A percentile compares a stretch with the other conserved stretches of the same genome.
These are phyloP conservation scores for Spergularia bocconei DNA, from an alignment of 148 eudicot genomes.

Conservation along the genomic window DNA sequence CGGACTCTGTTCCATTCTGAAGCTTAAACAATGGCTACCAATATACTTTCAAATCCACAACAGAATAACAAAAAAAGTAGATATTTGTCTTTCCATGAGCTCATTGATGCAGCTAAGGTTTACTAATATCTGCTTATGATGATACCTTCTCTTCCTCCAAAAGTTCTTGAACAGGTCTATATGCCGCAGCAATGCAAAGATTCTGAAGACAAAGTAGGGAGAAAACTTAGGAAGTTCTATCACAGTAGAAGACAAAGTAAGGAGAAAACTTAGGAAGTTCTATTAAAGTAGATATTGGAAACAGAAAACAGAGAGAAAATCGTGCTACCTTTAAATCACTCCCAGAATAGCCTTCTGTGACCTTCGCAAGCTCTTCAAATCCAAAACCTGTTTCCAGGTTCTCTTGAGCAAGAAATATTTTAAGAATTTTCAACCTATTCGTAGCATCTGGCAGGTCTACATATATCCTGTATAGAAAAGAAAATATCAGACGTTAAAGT, in stretches of 20 bases:
- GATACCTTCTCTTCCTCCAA: constrained; percentile 83
- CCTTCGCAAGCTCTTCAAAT: constrained; percentile 71
- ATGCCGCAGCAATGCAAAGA: constrained; percentile 94
- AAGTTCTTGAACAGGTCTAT: constrained; percentile 97
- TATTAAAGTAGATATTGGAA: background rate
- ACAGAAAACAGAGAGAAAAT: background rate
- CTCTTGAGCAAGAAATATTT: constrained; percentile 84
- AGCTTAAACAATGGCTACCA: background rate
- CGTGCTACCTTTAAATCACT: constrained; percentile 83
- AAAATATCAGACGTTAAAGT: constrained; percentile 9
- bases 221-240: background rate
- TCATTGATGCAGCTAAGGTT: background rate
- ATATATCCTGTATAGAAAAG: constrained; percentile 59
- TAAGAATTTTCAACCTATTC: constrained; percentile 78
- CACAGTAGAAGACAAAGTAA: constrained; percentile 22
- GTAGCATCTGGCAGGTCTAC: constrained; percentile 92
- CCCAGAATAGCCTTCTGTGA: constrained; percentile 94
- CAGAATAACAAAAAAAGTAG: background rate
- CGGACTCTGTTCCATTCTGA: background rate
- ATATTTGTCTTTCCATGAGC: background rate
- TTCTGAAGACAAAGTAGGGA: constrained; percentile 46
- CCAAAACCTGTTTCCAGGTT: constrained; percentile 63
- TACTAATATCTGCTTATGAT: background rate
- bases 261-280: constrained; percentile 2
- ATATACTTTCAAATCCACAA: background rate